Evolutionary conservation across 2,329 filamentous ascomycete genomes (phyloP).

Genomic region (Nemania sp.): DNA sequence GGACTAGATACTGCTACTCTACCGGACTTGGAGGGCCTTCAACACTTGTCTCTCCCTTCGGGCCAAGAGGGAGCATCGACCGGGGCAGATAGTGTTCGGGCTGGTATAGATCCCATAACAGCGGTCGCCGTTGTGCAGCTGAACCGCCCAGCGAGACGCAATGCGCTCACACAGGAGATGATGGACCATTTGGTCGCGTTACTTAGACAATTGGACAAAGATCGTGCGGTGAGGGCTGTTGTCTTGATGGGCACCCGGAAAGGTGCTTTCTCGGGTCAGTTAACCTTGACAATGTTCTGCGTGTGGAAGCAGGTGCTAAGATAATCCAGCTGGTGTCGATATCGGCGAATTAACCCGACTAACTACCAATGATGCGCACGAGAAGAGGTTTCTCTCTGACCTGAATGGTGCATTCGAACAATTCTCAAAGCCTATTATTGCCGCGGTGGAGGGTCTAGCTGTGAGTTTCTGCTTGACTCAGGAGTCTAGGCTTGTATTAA

Average conservation of each 20-base stretch:
- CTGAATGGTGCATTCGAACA: constrained; percentile 43
- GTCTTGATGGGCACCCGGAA: constrained; percentile 43
- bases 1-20: background rate
- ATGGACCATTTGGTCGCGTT: constrained; percentile 46
- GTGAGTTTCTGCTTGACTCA: constrained; percentile 41
- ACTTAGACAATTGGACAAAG: constrained; percentile 35
- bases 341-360: constrained; percentile 41
- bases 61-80: background rate
- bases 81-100: constrained; percentile 29
- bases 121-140: constrained; percentile 49
- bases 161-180: constrained; percentile 59
- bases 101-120: constrained; percentile 38
- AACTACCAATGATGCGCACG: constrained; percentile 35
- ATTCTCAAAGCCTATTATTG: constrained; percentile 52
- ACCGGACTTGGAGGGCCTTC: constrained; percentile 23
- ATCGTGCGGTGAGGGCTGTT: constrained; percentile 40
- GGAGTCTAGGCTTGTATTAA: background rate
- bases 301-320: constrained; percentile 25
- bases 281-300: background rate
- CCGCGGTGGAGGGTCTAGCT: constrained; percentile 54
- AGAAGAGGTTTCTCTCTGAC: constrained; percentile 43
- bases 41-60: constrained; percentile 3
- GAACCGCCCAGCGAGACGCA: constrained; percentile 59
- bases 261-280: constrained; percentile 45
- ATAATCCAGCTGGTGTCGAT: constrained; percentile 42